phyloP scores from a whole-genome alignment of 345 rosid species.

The Dipteronia sinensis region DNA sequence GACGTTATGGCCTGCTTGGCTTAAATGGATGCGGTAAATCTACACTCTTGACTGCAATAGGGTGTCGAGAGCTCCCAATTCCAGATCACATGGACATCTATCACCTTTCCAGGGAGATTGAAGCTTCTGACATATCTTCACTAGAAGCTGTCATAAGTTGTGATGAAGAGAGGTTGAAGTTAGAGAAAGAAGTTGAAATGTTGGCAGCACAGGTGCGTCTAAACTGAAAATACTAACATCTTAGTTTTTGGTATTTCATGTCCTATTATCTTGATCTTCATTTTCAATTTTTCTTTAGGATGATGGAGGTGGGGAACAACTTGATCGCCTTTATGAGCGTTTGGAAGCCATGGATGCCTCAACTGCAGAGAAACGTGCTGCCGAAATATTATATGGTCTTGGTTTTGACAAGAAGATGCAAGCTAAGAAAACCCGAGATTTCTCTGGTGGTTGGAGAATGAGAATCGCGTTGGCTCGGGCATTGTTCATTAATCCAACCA shows the following conservation, averaged over 20 bases:
- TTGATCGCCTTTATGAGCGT: conserved; percentile 87
- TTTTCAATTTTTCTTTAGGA: conserved; percentile 47
- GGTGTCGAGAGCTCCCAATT: conserved; percentile 86
- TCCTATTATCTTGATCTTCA: not conserved
- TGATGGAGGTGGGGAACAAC: conserved; percentile 96
- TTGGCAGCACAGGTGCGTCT: conserved; percentile 63
- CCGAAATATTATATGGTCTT: conserved; percentile 94
- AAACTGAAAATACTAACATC: not conserved
- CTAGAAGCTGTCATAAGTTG: conserved; percentile 86
- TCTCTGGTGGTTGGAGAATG: conserved; percentile 99
- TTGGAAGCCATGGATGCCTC: conserved; percentile 90
- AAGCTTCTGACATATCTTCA: conserved; percentile 95
- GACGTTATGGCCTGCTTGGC: conserved; percentile 98
- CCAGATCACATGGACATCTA: conserved; percentile 97
- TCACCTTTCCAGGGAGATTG: conserved; percentile 86
- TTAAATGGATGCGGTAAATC: conserved; percentile 98
- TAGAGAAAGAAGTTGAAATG: conserved; percentile 92
- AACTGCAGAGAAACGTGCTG: conserved; percentile 99
- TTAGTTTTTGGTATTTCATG: not conserved
- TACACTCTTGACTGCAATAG: conserved; percentile 85
- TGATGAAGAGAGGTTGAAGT: conserved; percentile 88
- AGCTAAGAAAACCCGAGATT: conserved; percentile 84
- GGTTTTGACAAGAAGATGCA: conserved; percentile 95
- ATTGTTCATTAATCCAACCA: conserved; percentile 90
- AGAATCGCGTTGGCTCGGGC: conserved; percentile 98